Percentiles rank a stretch among this genome's conserved stretches.
These are phyloP conservation scores for Asterophora parasitica DNA, from an alignment of 768 basidiomycete species.

Conservation along the genomic window DNA sequence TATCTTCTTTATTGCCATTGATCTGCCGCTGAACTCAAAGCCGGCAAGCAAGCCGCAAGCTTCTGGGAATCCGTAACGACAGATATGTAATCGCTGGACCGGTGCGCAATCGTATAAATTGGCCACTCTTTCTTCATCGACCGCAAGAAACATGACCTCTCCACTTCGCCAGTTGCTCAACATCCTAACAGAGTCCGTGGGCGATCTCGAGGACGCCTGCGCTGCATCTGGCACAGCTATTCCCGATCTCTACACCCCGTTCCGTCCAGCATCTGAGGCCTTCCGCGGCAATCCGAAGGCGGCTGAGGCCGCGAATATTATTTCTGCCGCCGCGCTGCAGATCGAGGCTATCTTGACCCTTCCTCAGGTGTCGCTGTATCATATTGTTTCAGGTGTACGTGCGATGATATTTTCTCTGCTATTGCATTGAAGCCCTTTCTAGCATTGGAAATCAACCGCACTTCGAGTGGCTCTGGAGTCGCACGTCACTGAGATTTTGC, in stretches of 20 bases:
- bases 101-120: no score
- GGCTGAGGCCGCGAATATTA: background rate
- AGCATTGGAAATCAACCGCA: no score
- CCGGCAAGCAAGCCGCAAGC: no score
- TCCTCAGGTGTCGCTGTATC: constrained; percentile 8
- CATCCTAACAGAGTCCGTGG: background rate
- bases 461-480: background rate
- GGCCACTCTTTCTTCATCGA: no score
- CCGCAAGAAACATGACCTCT: background rate
- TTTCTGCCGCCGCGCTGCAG: constrained; percentile 13
- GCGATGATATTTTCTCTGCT: background rate
- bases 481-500: background rate
- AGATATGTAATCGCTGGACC: no score
- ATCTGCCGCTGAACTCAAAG: no score
- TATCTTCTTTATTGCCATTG: no score
- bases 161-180: background rate
- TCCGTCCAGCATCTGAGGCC: background rate
- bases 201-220: background rate
- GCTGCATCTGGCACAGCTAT: no score
- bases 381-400: constrained; percentile 10
- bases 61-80: no score
- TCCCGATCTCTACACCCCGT: no score
- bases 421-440: no score
- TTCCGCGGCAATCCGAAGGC: background rate
- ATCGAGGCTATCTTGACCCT: constrained; percentile 11